phyloP scores from a whole-genome alignment of 345 rosid genomes.

The Eucalyptus regnans region DNA sequence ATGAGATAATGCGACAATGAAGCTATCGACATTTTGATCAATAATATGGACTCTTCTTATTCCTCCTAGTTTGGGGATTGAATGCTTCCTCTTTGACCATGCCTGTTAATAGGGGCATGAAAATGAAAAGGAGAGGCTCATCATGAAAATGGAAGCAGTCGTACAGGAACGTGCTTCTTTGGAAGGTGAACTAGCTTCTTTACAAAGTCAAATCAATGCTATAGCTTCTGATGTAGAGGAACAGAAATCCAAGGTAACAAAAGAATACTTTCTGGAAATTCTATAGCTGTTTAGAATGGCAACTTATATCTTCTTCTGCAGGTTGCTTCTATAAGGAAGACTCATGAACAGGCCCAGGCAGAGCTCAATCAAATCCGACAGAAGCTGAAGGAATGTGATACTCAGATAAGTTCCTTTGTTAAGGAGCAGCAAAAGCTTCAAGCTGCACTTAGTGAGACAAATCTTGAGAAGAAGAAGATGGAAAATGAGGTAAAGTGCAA shows the following conservation, averaged over 20 bases:
- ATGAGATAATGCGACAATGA: neutral
- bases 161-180: constrained; percentile 46
- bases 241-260: constrained; percentile 59
- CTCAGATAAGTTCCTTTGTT: constrained; percentile 59
- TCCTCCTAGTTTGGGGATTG: neutral
- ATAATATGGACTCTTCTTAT: neutral
- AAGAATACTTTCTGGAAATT: neutral
- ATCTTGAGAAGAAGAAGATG: constrained; percentile 83
- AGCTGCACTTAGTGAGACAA: constrained; percentile 56
- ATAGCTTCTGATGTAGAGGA: constrained; percentile 58
- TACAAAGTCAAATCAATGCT: constrained; percentile 45
- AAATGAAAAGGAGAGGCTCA: constrained; percentile 68
- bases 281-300: neutral
- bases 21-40: neutral
- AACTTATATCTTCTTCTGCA: constrained; percentile 16
- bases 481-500: constrained; percentile 77
- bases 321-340: constrained; percentile 46
- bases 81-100: neutral
- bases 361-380: constrained; percentile 55
- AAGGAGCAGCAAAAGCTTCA: constrained; percentile 68
- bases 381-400: constrained; percentile 91
- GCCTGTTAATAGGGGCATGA: constrained; percentile 42
- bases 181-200: constrained; percentile 62
- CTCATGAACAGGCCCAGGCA: constrained; percentile 50
- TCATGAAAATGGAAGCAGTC: constrained; percentile 84